Base-by-base conservation (phyloP, 2,329 filamentous ascomycete genomes). In the Diplocarpon rosae region DNA sequence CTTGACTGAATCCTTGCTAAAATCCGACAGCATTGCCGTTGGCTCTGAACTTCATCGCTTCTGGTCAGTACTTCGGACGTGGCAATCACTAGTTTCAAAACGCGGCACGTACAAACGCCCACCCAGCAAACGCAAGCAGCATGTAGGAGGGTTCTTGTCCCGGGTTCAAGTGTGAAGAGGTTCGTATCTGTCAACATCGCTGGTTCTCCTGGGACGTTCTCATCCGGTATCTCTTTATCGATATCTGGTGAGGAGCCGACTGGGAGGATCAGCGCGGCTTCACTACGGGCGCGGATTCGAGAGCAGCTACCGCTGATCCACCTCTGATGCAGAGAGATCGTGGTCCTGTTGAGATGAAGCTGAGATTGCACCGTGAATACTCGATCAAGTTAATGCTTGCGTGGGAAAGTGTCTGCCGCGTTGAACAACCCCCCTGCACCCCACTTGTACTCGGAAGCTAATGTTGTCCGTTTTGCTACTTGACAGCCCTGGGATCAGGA, bases 341-440 rank as follows among this genome's bases (percentile, higher is more conserved):
- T 37, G 49, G 27, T 50, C 36, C 40, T 53, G 52, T 45, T 28
- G 34, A 54, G 60, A 76, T 69, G 76, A 88, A 77, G 85, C 85
- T 90, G 85, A 92, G 85, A 90, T 82, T 80, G 83, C 78, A 92
- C 85, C 85, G 85, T 89, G 72, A 83, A 69, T 80, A 90, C 85
- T 90, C 85, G 85, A 92, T 85, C 85, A 92, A 92, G 85, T 85
- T 90, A 92, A 90, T 88, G 83, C 85, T 92, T 92, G 85, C 85
- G 85, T 90, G 85, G 81, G 85, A 84, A 90, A 89, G 75, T 85
- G 90, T 85, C 83, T 89, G 85, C 85, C 85, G 84, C 84, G 86
- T 78, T 48, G 65, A 63, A 61, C 56, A 58, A 62, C 59, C 56
- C 54, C 56, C 49, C 51, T 49, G 46, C n/a, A 49, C 51, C 49